Evolutionary conservation across 164 flowering plant species (phyloP), one percentile per base, ranked within the genome.

Genomic region (Vitis cinerea): DNA sequence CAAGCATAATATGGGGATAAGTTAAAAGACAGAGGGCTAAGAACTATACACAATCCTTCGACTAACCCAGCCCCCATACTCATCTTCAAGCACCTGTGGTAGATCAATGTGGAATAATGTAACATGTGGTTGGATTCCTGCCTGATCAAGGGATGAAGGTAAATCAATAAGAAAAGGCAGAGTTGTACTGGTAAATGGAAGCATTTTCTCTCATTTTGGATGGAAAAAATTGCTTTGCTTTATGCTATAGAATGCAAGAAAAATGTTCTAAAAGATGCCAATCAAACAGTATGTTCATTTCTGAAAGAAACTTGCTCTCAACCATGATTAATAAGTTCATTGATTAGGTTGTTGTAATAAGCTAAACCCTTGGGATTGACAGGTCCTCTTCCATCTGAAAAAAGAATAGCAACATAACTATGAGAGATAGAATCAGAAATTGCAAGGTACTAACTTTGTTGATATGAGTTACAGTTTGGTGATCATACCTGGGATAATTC

Each of bases 1-100:
- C 53, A 50, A 50, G 23, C 48, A 62, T 23, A 23, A 23, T 23
- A 17, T 17, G 16, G 15, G 14, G 12, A 12, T 12, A 66, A 19
- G 6, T 65, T 4, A 61, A 50, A 23, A 9, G 13, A 51, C 16
- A 1, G 59, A 49, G 7, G 49, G 10, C 1, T 47, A 31, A 64
- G 53, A 58, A 37, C 10, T 75, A 4, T 80, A 90, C 97, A 90
- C 82, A 56, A 87, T 85, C 59, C 67, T 84, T 50, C 63, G 68
- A 68, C 78, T 85, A 29, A 88, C 61, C 90, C 91, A 92, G 76
- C 93, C 93, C 61, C 81, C 87, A 71, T 90, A 92, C 77, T 85
- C 90, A 53, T 92, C 93, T 79, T 92, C 90, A 50, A 92, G 93
- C 44, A 69, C 86, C 65, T 88, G 97, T 50, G 97, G 97, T 5